Base-by-base conservation (phyloP, 768 basidiomycete species). In the Sarcodon aspratus region DNA sequence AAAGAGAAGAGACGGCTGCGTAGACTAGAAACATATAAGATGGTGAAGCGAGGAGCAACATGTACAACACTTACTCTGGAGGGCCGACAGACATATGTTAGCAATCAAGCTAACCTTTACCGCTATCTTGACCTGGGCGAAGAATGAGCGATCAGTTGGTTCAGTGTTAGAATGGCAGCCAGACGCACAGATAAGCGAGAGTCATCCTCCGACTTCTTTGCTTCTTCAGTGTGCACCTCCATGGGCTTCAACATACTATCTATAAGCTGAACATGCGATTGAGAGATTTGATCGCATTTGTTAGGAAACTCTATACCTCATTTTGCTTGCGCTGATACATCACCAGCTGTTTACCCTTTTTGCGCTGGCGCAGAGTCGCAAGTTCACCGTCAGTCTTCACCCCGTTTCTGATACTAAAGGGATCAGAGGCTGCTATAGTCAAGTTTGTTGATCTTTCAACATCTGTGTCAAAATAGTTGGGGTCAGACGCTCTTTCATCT, bases 171-270 rank as follows among this genome's bases (percentile, higher is more conserved):
- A 36, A 46, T 50, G 6, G 33, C 0, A 33, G 11, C 15, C 15
- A 37, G 9, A 64, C 78, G 53, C 58, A 88, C 88, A 15, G 83
- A 72, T 44, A 88, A 56, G 15, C 85, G 82, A 35, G 75, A 70
- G 32, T 73, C 72, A 34, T 82, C 76, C 60, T 83, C 84, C 33
- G 82, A 79, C 10, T 74, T 71, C 51, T 71, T 75, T 12, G 91
- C 92, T 57, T 95, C 89, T 46, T 79, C 75, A 0, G 90, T 90
- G 58, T 93, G 87, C 33, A 84, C 81, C 34, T 91, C 86, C 78
- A 98, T 85, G 1, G 92, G 78, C 64, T 95, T 96, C 33, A 98
- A 74, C 52, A 97, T 66, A n/a, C 79, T 75, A n/a, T 67, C 61
- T 53, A 98, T 95, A 51, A 93, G 82, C 86, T 95, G 57, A 35